Evolutionary conservation across 345 rosid species (phyloP).

Genomic region (Pugionium cornutum): DNA sequence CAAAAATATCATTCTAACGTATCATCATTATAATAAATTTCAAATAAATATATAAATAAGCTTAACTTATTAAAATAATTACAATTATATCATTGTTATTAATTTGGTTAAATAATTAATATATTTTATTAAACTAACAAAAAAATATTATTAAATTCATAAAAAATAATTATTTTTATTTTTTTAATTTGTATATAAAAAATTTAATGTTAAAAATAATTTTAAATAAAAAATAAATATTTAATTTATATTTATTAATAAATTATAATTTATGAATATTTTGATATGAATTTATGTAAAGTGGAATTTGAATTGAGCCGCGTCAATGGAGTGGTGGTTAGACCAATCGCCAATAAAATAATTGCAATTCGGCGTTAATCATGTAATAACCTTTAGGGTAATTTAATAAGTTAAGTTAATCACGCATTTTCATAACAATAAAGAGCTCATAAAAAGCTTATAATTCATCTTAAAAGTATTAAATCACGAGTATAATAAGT

Average conservation of each 20-base stretch:
- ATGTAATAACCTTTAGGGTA: slow-evolving; percentile 5
- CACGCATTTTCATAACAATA: background rate
- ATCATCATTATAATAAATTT: too few relatives aligned
- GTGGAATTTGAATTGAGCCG: slow-evolving; percentile 13
- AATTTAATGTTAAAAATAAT: background rate
- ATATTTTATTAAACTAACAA: too few relatives aligned
- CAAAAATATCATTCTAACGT: too few relatives aligned
- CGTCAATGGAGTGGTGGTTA: slow-evolving; percentile 30
- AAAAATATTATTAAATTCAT: too few relatives aligned
- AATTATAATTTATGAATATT: too few relatives aligned
- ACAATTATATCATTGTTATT: too few relatives aligned
- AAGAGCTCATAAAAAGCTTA: too few relatives aligned
- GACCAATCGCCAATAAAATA: slow-evolving; percentile 35
- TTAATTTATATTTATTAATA: too few relatives aligned
- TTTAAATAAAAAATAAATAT: background rate
- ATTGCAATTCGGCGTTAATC: slow-evolving; percentile 31
- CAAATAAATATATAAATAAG: too few relatives aligned
- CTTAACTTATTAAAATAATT: too few relatives aligned
- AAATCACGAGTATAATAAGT: background rate
- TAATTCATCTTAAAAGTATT: background rate
- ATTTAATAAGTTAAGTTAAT: slow-evolving; percentile 10
- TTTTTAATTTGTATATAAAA: background rate
- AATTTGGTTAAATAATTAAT: background rate
- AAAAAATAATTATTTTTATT: too few relatives aligned
- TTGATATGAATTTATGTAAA: too few relatives aligned